These are phyloP conservation scores for Arachnomyces sp. DNA, from an alignment of 2,329 filamentous ascomycete genomes.

Conservation along the genomic window DNA sequence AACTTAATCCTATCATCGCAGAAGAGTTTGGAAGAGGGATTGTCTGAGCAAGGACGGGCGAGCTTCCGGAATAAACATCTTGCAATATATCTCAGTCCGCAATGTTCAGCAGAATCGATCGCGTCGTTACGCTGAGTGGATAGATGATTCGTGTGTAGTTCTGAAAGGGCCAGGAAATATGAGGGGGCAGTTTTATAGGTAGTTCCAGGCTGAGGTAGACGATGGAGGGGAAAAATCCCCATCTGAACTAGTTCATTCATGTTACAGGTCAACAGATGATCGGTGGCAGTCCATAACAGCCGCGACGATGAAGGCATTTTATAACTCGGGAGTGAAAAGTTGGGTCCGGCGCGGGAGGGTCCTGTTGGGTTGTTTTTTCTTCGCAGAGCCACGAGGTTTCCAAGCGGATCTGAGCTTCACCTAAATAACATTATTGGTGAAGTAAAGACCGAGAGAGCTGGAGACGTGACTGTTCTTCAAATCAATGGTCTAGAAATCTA, in stretches of 20 bases:
- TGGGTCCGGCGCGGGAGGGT: conserved; percentile 26
- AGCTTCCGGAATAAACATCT: conserved; percentile 14
- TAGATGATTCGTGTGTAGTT: conserved; percentile 36
- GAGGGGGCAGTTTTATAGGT: conserved; percentile 27
- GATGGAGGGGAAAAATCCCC: conserved; percentile 15
- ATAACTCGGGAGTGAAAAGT: conserved; percentile 27
- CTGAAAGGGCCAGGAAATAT: conserved; percentile 33
- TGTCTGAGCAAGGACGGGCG: conserved; percentile 4
- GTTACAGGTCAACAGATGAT: conserved; percentile 34
- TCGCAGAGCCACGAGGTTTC: conserved; percentile 10
- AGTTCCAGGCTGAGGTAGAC: conserved; percentile 6
- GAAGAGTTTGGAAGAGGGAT: conserved; percentile 29
- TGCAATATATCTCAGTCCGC: conserved; percentile 13
- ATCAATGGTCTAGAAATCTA: no score
- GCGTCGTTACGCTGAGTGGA: conserved; percentile 32
- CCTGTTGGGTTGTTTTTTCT: conserved; percentile 18
- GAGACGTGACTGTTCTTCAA: no score
- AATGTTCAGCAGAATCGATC: conserved; percentile 20
- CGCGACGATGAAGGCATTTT: no score
- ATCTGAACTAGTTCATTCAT: conserved; percentile 33
- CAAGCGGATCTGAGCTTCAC: no score
- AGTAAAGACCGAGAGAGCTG: no score
- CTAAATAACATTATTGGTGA: no score
- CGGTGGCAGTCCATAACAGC: conserved; percentile 21
- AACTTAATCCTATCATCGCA: conserved; percentile 26